phyloP scores from a whole-genome alignment of 164 flowering plant species.

The Macadamia integrifolia region DNA sequence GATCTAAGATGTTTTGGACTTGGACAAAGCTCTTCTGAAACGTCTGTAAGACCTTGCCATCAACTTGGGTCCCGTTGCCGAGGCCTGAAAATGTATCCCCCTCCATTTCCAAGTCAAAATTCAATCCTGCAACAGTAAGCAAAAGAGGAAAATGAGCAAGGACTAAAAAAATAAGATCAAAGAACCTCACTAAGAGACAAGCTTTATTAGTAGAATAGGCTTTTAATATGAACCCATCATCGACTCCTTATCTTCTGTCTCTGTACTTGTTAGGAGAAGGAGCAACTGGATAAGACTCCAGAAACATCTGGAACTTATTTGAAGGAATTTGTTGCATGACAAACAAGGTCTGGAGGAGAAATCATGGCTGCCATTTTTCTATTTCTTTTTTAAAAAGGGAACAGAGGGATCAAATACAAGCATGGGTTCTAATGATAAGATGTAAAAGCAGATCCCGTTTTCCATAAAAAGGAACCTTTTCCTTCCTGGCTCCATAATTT shows the following conservation, averaged over 20 bases:
- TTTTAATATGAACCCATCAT: not conserved
- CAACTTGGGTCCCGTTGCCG: constrained; percentile 54
- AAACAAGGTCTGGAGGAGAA: constrained; percentile 27
- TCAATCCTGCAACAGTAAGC: constrained; percentile 13
- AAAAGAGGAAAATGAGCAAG: not conserved
- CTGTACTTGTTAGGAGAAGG: not conserved
- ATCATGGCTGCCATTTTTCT: constrained; percentile 28
- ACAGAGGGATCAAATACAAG: constrained; percentile 15
- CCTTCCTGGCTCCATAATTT: not conserved
- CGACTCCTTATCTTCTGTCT: not conserved
- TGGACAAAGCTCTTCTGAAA: constrained; percentile 8
- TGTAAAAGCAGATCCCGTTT: constrained; percentile 44
- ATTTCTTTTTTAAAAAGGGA: not conserved
- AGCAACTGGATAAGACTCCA: not conserved
- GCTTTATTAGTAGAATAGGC: not conserved
- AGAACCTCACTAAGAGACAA: not conserved
- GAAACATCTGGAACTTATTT: constrained; percentile 12
- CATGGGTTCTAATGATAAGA: constrained; percentile 10
- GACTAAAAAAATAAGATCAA: no score
- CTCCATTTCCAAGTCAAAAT: constrained; percentile 38
- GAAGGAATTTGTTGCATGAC: constrained; percentile 24
- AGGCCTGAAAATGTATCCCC: constrained; percentile 53
- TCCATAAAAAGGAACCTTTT: constrained; percentile 40
- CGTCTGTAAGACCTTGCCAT: constrained; percentile 12
- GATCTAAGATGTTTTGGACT: constrained; percentile 10